Evolutionary conservation across 495 filamentous ascomycete genomes (phyloP), one percentile per base, ranked within the genome.

Genomic region (Penicillium macrosclerotiorum): DNA sequence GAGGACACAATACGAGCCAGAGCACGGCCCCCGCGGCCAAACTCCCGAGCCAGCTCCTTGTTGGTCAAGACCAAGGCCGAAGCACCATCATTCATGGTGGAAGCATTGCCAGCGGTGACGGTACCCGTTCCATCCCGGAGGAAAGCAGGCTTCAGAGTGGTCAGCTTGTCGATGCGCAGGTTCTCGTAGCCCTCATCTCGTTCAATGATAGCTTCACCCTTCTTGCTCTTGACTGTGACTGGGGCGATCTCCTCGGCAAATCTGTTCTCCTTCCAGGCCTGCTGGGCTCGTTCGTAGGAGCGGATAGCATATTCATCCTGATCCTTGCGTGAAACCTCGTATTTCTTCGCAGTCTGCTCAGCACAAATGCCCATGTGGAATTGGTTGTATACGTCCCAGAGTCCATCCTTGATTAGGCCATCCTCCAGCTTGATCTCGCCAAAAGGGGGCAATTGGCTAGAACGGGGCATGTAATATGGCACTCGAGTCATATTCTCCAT

Each of bases 281-380:
- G 78, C 68, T 96, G 90, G 17, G 92, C 86, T 17, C 91, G 82
- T 63, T 89, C 75, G 55, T 95, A 98, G 12, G 85, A 90, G 55
- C 79, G 77, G 53, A 96, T 89, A 8, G 93, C 89, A 61, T 93
- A 98, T 35, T 84, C 72, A 53, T 98, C 93, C 72, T 98, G 93
- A 50, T 82, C 82, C 58, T 93, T 83, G 11, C 93, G 75, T 1
- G 84, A 82, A 38, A 98, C 79, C 0, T 80, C 69, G 59, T 88
- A 78, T 51, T 94, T 92, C 75, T 92, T 93, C 4, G 89, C 92
- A 9, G 91, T 95, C 45, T 86, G 84, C 73, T 98, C 93, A n/a
- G 92, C 93, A 59, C 93, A 98, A 46, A 90, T 86, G 6, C 93
- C 93, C 93, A 98, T 98, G 62, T 96, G 92, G 59, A 96, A 84